phyloP scores from a whole-genome alignment of 2,329 filamentous ascomycete species.

The Paracamarosporium sp. region DNA sequence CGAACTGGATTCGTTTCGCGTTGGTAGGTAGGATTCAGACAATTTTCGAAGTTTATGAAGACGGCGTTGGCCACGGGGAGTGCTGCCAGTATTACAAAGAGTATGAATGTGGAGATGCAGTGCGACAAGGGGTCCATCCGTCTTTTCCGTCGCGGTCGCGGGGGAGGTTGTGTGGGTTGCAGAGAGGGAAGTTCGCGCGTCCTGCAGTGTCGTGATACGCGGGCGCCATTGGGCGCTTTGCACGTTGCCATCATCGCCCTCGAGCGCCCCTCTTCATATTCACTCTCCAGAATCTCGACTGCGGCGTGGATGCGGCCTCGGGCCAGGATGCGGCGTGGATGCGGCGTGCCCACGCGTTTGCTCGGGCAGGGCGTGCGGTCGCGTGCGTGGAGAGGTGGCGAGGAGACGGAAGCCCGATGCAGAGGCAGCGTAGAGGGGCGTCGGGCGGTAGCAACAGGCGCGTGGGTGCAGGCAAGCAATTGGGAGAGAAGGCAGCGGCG shows the following conservation, averaged over 20 bases:
- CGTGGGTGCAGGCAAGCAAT: background rate
- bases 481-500: constrained; percentile 15
- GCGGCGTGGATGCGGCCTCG: constrained; percentile 5
- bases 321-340: constrained; percentile 2
- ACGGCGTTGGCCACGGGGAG: constrained; percentile 52
- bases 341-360: background rate
- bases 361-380: background rate
- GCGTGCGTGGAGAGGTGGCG: background rate
- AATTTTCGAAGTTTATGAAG: constrained; percentile 83
- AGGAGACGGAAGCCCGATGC: background rate
- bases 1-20: constrained; percentile 63
- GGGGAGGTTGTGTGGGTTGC: constrained; percentile 38
- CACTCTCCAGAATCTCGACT: constrained; percentile 14
- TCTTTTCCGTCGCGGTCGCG: constrained; percentile 35
- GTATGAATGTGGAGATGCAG: constrained; percentile 25
- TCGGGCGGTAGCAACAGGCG: background rate
- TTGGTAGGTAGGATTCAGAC: constrained; percentile 67
- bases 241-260: constrained; percentile 33
- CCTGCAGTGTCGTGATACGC: constrained; percentile 14
- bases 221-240: constrained; percentile 28
- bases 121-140: constrained; percentile 8
- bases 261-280: constrained; percentile 36
- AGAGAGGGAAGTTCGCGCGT: constrained; percentile 32
- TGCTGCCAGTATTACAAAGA: constrained; percentile 29
- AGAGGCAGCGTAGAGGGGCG: background rate